Base-by-base conservation (phyloP, 805 yeast genomes). In the Starmerella riodocensis region DNA sequence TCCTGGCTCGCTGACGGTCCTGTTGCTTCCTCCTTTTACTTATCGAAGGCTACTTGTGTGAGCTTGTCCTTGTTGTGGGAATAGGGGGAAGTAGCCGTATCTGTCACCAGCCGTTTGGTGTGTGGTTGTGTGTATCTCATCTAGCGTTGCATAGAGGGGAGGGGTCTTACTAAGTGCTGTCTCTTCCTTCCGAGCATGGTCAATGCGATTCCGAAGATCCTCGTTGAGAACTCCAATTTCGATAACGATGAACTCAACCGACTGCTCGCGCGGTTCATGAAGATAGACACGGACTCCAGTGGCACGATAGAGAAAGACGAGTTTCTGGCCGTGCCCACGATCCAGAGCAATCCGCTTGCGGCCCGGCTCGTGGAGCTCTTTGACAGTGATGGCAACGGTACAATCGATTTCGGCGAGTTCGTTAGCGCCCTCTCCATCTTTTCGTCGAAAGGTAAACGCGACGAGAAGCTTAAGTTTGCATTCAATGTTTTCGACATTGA, bases 401-500 rank as follows among this genome's bases (percentile, higher is more conserved):
- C 79, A 46, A 83, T 91, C 27, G 98, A 93, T 56, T 91, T 91
- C 61, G 86, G 84, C 56, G 99, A 91, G 61, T 91, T 91, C 59
- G 80, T 93, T 34, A 66, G 78, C 4, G 93, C 88, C 2, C 65
- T 84, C 33, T 79, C 93, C 3, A 85, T 86, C 3, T 91, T 91
- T 55, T 80, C 94, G 37, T 78, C 86, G 4, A 77, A 81, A 53
- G 82, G 93, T 1, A 71, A 76, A 19, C 74, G 74, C 35, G 78
- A 75, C 39, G 96, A 84, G 49, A 88, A 85, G 59, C 67, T 88
- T 43, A 67, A 67, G 54, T 91, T 93, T 64, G 91, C 95, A 9
- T 91, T 91, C 62, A 81, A 77, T 53, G 84, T 91, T 16, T 91
- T 91, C 56, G 99, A 91, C 56, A 84, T 91, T 47, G 99, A 91